Conservation (phyloP, 2,329 filamentous ascomycete species). For the Sordariomycetes sp. region DNA sequence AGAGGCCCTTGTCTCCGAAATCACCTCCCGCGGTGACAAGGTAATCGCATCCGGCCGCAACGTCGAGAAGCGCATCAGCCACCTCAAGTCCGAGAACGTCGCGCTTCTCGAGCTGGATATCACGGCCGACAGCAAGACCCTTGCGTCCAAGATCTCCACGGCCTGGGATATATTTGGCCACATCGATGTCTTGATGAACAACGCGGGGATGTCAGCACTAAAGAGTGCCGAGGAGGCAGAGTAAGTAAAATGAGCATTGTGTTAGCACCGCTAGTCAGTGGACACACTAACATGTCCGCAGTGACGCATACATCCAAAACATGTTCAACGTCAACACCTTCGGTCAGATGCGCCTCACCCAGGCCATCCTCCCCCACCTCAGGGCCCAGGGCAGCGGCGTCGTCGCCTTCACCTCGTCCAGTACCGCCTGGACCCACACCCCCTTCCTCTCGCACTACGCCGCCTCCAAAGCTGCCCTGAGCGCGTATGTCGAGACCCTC, state of each 20-base stretch:
- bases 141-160: slow-evolving; percentile 12
- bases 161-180: slow-evolving; percentile 19
- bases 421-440: slow-evolving; percentile 14
- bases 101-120: slow-evolving; percentile 20
- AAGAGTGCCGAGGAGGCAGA: slow-evolving; percentile 18
- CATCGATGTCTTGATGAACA: slow-evolving; percentile 22
- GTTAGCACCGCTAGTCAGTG: too few species aligned
- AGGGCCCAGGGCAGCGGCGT: slow-evolving; percentile 12
- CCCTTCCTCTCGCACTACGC: slow-evolving; percentile 20
- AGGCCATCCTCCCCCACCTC: slow-evolving; percentile 16
- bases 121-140: slow-evolving; percentile 7
- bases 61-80: slow-evolving; percentile 12
- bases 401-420: slow-evolving; percentile 19
- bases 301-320: slow-evolving; percentile 12
- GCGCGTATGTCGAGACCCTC: slow-evolving; percentile 16
- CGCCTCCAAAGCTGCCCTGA: slow-evolving; percentile 17
- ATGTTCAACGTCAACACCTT: slow-evolving; percentile 19
- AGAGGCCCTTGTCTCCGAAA: slow-evolving; percentile 13
- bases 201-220: slow-evolving; percentile 18
- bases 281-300: slow-evolving; percentile 3
- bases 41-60: slow-evolving; percentile 19
- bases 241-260: slow-evolving; percentile 11
- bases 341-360: slow-evolving; percentile 14
- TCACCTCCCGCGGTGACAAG: slow-evolving; percentile 16
- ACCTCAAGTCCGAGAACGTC: slow-evolving; percentile 14